phyloP scores from a whole-genome alignment of 805 yeast species.

The Torulaspora quercuum region DNA sequence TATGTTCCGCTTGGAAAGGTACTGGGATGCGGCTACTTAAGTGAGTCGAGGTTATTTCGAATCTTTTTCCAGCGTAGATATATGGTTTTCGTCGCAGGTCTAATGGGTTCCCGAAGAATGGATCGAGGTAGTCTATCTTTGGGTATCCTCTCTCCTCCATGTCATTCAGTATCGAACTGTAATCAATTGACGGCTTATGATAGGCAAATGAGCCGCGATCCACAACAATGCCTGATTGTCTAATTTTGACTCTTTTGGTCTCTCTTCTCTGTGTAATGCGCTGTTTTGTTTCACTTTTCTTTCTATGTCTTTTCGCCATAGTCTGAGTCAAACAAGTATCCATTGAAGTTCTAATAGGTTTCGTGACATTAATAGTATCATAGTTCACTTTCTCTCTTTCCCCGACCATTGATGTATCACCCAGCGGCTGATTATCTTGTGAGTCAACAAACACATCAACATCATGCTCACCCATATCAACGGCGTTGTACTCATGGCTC shows the following conservation, averaged over 20 bases:
- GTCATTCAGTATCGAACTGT: slow-evolving; percentile 42
- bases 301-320: slow-evolving; percentile 21
- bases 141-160: slow-evolving; percentile 49
- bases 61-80: slow-evolving; percentile 63
- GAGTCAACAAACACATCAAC: slow-evolving; percentile 15
- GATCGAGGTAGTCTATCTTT: slow-evolving; percentile 54
- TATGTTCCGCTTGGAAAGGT: slow-evolving; percentile 22
- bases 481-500: slow-evolving; percentile 7
- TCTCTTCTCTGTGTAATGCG: slow-evolving; percentile 1
- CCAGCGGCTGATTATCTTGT: slow-evolving; percentile 4
- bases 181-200: slow-evolving; percentile 23
- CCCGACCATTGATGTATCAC: background rate
- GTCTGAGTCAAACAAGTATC: slow-evolving; percentile 26
- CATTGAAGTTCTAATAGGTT: slow-evolving; percentile 8
- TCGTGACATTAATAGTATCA: background rate
- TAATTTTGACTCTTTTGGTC: slow-evolving; percentile 1
- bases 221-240: slow-evolving; percentile 6
- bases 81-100: slow-evolving; percentile 57
- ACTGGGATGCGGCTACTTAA: slow-evolving; percentile 34
- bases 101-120: slow-evolving; percentile 52
- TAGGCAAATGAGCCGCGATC: slow-evolving; percentile 11
- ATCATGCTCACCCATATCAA: slow-evolving; percentile 13
- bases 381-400: background rate
- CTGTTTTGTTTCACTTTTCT: background rate
- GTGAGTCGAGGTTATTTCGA: slow-evolving; percentile 45